Conservation (phyloP, 495 filamentous ascomycete species). For the Penicillium turbatum region DNA sequence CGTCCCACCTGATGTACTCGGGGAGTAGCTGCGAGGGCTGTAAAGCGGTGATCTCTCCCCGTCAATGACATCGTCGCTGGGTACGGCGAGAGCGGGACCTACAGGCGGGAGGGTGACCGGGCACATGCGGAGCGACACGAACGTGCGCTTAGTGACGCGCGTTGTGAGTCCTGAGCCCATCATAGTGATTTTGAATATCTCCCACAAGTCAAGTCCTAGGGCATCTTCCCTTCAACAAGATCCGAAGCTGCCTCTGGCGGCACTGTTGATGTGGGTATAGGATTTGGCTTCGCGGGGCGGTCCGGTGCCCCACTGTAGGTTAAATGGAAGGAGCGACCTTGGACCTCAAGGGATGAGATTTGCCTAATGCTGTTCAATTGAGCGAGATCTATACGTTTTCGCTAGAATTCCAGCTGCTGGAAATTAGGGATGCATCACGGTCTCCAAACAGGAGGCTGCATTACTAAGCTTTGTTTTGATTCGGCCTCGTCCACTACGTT, state of each 20-base stretch:
- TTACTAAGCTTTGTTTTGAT: background rate
- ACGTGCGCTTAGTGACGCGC: background rate
- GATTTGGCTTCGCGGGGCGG: background rate
- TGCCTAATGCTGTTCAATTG: too few relatives aligned
- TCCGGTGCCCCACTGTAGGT: background rate
- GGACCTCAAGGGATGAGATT: too few relatives aligned
- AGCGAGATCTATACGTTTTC: too few relatives aligned
- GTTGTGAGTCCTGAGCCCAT: background rate
- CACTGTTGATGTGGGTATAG: background rate
- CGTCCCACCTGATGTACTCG: constrained; percentile 34
- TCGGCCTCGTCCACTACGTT: too few relatives aligned
- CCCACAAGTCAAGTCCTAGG: too few relatives aligned
- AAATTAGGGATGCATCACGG: too few relatives aligned
- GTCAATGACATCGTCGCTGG: constrained; percentile 19
- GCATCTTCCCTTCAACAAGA: too few relatives aligned
- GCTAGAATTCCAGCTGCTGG: too few relatives aligned
- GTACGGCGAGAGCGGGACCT: background rate
- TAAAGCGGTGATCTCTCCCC: constrained; percentile 24
- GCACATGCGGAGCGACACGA: background rate
- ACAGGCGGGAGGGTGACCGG: background rate
- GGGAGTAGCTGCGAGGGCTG: constrained; percentile 28
- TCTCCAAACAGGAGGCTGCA: background rate
- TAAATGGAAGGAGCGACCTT: too few relatives aligned
- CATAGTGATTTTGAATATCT: background rate
- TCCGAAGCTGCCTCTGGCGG: too few relatives aligned